These are phyloP conservation scores for Beauveria asiatica DNA, from an alignment of 2,329 filamentous ascomycete genomes.

Conservation along the genomic window DNA sequence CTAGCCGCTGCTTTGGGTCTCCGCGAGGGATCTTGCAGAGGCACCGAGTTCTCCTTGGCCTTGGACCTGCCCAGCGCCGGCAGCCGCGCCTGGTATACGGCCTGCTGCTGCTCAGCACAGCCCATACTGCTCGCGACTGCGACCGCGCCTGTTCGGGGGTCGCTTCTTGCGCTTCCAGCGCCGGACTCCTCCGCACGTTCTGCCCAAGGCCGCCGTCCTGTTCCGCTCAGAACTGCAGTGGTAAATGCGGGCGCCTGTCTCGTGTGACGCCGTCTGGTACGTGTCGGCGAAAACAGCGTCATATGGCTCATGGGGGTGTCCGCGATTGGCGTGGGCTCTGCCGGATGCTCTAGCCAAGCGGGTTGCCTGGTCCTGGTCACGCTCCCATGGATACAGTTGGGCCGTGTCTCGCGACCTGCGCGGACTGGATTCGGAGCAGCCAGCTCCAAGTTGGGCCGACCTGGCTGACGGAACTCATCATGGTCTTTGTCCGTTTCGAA, in stretches of 20 bases:
- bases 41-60: neutral
- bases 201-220: neutral
- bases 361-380: neutral
- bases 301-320: slow-evolving; percentile 8
- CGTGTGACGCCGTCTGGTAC: neutral
- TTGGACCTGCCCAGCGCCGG: neutral
- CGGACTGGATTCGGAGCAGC: neutral
- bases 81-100: neutral
- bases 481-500: neutral
- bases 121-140: neutral
- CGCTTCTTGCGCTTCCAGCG: neutral
- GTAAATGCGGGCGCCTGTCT: neutral
- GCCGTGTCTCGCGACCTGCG: neutral
- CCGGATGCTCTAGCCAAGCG: neutral
- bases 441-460: neutral
- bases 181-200: neutral
- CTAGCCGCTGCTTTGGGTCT: neutral
- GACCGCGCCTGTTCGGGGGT: neutral
- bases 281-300: neutral
- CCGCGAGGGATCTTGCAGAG: slow-evolving; percentile 1
- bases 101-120: neutral
- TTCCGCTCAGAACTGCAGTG: neutral
- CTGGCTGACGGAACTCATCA: neutral
- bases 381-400: neutral
- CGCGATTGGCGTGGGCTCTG: slow-evolving; percentile 1